Conservation (phyloP, 768 basidiomycete species). For the Suillus subaureus region DNA sequence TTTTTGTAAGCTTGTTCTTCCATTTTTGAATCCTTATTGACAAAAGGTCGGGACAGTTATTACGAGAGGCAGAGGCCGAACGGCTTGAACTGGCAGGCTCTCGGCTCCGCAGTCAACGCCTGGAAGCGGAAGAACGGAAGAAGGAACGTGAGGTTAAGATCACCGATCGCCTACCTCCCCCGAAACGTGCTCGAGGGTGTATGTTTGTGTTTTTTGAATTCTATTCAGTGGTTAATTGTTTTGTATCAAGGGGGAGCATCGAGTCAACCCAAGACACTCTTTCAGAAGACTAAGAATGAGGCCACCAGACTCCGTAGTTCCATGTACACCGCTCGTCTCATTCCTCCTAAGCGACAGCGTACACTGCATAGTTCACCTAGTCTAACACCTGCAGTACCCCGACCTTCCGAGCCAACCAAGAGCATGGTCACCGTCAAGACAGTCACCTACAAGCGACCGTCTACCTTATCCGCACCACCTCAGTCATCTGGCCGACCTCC, state of each 20-base stretch:
- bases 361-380: slow-evolving; percentile 39
- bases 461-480: slow-evolving; percentile 17
- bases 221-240: slow-evolving; percentile 12
- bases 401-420: slow-evolving; percentile 29
- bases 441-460: slow-evolving; percentile 43
- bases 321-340: slow-evolving; percentile 53
- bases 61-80: slow-evolving; percentile 60
- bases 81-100: slow-evolving; percentile 64
- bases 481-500: slow-evolving; percentile 10
- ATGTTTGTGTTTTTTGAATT: slow-evolving; percentile 1
- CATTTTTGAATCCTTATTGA: slow-evolving; percentile 8
- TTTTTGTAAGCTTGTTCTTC: slow-evolving; percentile 51
- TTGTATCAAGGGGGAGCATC: slow-evolving; percentile 38
- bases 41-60: slow-evolving; percentile 40
- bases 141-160: slow-evolving; percentile 76
- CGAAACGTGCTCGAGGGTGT: slow-evolving; percentile 55
- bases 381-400: slow-evolving; percentile 37
- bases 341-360: slow-evolving; percentile 51
- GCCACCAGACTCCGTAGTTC: slow-evolving; percentile 68
- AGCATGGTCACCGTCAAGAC: slow-evolving; percentile 56
- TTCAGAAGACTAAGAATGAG: slow-evolving; percentile 76
- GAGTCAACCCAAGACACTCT: slow-evolving; percentile 63
- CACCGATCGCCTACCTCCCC: slow-evolving; percentile 67
- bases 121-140: slow-evolving; percentile 73
- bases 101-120: slow-evolving; percentile 65